Evolutionary conservation across 768 basidiomycete genomes (phyloP), one percentile per base, ranked within the genome.

Genomic region (Nidularia pulvinata): DNA sequence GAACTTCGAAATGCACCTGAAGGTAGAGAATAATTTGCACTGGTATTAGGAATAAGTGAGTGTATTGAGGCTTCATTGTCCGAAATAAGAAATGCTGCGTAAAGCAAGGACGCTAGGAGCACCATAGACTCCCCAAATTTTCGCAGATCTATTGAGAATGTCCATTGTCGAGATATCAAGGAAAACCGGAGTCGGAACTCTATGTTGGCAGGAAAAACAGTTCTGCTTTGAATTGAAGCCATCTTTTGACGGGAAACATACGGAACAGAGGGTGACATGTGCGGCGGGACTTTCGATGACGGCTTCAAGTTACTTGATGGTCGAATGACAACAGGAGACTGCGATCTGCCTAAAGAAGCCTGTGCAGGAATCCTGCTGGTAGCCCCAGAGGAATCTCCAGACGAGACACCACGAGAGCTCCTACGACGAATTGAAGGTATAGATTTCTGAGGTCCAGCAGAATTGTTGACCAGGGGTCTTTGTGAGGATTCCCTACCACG

Each of bases 331-430:
- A 75, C 80, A 42, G 89, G 88, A 1, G 89, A 90, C 19, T 83
- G 82, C 6, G 89, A 90, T n/a, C 88, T 85, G 36, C 88, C 83
- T 60, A 91, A 89, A 1, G 82, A 42, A 30, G 25, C 25, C 25
- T 30, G 25, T 30, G 25, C 64, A 72, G 48, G 62, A 59, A 22
- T 65, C 57, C 13, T 61, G 19, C 74, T 63, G 6, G 72, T 65
- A 34, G 63, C 69, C 53, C 58, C 69, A 49, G 65, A 65, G 57
- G 72, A 76, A 54, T 73, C 79, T 53, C 65, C 76, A 56, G 69
- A 76, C 33, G 70, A 80, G 55, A 57, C 63, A 55, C 57, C 64
- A 54, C 67, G 72, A 48, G 70, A 58, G 61, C 75, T 67, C 48
- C 52, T 48, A 46, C 61, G 63, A 51, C 70, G 64, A 55, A 68